These are phyloP conservation scores for Rubroshorea leprosula DNA, from an alignment of 345 rosid genomes.

Conservation along the genomic window DNA sequence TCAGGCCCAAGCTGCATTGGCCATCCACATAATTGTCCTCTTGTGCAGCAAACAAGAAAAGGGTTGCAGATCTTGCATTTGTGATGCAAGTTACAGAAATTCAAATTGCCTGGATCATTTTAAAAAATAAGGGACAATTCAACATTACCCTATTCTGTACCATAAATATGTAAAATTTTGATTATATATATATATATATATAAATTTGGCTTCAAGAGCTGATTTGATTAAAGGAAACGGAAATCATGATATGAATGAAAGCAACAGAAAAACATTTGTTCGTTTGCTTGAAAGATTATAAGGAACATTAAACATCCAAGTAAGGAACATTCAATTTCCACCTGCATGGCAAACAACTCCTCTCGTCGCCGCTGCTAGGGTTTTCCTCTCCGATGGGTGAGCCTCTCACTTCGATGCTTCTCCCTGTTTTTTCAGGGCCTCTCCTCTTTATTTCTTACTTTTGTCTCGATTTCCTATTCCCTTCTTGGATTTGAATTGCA, in stretches of 20 bases:
- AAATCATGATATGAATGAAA: constrained; percentile 21
- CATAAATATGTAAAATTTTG: constrained; percentile 23
- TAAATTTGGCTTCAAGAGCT: constrained; percentile 32
- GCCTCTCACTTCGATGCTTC: too few species aligned
- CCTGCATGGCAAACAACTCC: too few species aligned
- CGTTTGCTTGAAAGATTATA: constrained; percentile 21
- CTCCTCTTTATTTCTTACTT: too few species aligned
- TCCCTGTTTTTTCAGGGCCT: too few species aligned
- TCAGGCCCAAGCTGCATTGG: constrained; percentile 96
- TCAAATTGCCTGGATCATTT: constrained; percentile 86
- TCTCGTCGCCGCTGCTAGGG: too few species aligned
- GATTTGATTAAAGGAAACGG: constrained; percentile 26
- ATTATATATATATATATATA: constrained; percentile 29
- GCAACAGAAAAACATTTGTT: constrained; percentile 14
- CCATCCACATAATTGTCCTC: constrained; percentile 90
- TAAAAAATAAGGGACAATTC: constrained; percentile 48
- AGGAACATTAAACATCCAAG: constrained; percentile 17
- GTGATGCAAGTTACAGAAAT: constrained; percentile 88
- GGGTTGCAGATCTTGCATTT: constrained; percentile 88
- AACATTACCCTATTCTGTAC: constrained; percentile 28
- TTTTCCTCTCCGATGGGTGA: too few species aligned
- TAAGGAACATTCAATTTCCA: too few species aligned
- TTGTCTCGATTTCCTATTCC: too few species aligned
- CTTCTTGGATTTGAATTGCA: too few species aligned
- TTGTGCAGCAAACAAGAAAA: constrained; percentile 79